Conservation (phyloP, 2,329 filamentous ascomycete genomes). For the Phoma herbarum region DNA sequence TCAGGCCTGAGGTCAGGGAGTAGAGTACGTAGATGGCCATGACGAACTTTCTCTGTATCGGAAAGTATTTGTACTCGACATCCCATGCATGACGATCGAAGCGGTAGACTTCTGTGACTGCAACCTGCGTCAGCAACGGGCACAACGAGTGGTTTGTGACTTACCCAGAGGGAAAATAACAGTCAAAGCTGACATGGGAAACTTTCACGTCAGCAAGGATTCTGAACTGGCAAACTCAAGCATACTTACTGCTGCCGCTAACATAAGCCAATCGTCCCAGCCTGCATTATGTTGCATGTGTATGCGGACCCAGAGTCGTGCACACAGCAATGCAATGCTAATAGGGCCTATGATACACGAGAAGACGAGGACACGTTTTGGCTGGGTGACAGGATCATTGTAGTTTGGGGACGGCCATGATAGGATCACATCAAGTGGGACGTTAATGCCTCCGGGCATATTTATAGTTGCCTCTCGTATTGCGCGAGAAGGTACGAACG, state of each 20-base stretch:
- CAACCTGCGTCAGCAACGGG: conserved; percentile 11
- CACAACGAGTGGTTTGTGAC: background rate
- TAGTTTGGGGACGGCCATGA: conserved; percentile 9
- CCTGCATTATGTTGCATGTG: conserved; percentile 31
- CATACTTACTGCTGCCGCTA: conserved; percentile 28
- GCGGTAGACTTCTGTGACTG: conserved; percentile 22
- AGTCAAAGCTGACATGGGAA: conserved; percentile 28
- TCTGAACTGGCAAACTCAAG: background rate
- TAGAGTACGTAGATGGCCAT: conserved; percentile 34
- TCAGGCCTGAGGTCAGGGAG: conserved; percentile 29
- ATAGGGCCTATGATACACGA: conserved; percentile 31
- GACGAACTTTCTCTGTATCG: conserved; percentile 29
- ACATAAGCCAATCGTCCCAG: conserved; percentile 39
- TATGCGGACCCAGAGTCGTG: conserved; percentile 34
- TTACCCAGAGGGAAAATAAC: conserved; percentile 30
- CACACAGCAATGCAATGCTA: conserved; percentile 27
- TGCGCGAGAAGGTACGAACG: background rate
- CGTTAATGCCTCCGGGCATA: conserved; percentile 7
- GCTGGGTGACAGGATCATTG: background rate
- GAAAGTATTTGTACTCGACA: conserved; percentile 19
- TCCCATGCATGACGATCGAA: conserved; percentile 40
- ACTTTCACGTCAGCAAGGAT: conserved; percentile 9
- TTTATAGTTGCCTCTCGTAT: background rate
- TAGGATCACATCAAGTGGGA: background rate
- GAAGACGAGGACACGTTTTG: conserved; percentile 8